A percentile compares a stretch with the other conserved stretches of the same genome.
Evolutionary conservation across 169 alveolate species (phyloP).

Genomic region (Plasmodium gaboni): DNA sequence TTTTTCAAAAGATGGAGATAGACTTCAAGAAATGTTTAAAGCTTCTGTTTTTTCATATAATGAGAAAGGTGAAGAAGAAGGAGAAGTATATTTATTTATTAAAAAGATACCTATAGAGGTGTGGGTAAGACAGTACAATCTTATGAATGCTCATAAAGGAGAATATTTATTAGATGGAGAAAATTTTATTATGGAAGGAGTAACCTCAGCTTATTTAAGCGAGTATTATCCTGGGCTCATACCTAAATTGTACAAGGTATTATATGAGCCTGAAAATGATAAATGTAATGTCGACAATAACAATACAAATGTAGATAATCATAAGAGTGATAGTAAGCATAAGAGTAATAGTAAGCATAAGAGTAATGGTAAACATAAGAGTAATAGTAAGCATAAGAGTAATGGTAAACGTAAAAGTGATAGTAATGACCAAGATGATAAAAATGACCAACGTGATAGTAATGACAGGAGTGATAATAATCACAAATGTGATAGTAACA

Average conservation of each 20-base stretch:
- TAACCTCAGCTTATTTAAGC: slow-evolving; percentile 80
- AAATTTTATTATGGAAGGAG: slow-evolving; percentile 87
- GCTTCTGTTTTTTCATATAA: slow-evolving; percentile 38
- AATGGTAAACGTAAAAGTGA: no score
- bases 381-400: no score
- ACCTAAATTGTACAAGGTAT: slow-evolving; percentile 81
- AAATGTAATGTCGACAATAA: background rate
- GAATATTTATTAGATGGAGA: slow-evolving; percentile 87
- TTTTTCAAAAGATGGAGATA: slow-evolving; percentile 80
- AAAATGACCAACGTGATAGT: no score
- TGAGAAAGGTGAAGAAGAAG: slow-evolving; percentile 7
- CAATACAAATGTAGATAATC: background rate
- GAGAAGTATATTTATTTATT: slow-evolving; percentile 74
- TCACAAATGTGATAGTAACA: background rate
- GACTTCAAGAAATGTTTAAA: slow-evolving; percentile 81
- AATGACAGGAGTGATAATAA: no score
- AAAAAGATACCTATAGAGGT: slow-evolving; percentile 84
- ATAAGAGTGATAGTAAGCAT: no score
- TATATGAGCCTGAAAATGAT: slow-evolving; percentile 76
- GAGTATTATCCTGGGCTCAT: slow-evolving; percentile 76
- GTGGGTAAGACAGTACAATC: slow-evolving; percentile 84
- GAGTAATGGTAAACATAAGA: no score
- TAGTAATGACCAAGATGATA: no score
- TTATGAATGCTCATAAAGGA: slow-evolving; percentile 82
- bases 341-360: no score